A percentile compares a stretch with the other conserved stretches of the same genome.
These are phyloP conservation scores for Gloeostereum incarnatum DNA, from an alignment of 768 basidiomycete genomes.

Conservation along the genomic window DNA sequence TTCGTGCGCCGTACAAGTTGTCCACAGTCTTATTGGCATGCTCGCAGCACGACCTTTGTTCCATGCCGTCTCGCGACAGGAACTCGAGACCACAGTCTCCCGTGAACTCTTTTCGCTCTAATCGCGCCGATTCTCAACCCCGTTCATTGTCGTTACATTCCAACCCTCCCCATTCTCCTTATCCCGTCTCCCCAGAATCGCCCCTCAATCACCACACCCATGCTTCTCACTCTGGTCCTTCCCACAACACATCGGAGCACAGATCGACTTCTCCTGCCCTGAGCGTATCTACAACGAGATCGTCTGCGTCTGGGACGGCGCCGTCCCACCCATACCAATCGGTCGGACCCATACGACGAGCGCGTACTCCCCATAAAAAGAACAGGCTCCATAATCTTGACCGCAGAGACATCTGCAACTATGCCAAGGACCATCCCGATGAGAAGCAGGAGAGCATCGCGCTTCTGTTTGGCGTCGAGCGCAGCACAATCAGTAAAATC, in stretches of 20 bases:
- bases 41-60: no score
- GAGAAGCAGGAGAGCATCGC: slow-evolving; percentile 84
- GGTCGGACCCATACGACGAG: neutral
- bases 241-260: slow-evolving; percentile 27
- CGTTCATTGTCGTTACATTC: slow-evolving; percentile 5
- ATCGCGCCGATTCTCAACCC: slow-evolving; percentile 60
- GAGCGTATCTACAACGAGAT: slow-evolving; percentile 47
- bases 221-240: slow-evolving; percentile 19
- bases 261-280: slow-evolving; percentile 55
- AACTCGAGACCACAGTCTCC: no score
- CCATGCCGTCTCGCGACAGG: no score
- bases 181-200: slow-evolving; percentile 10
- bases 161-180: slow-evolving; percentile 30
- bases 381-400: slow-evolving; percentile 68
- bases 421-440: slow-evolving; percentile 53
- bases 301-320: slow-evolving; percentile 21
- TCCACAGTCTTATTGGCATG: no score
- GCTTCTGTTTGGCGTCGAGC: slow-evolving; percentile 64
- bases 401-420: slow-evolving; percentile 67
- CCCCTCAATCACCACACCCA: slow-evolving; percentile 33
- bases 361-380: slow-evolving; percentile 33
- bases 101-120: no score
- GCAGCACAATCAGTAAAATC: slow-evolving; percentile 92
- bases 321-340: no score
- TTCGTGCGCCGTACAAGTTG: no score